Percentiles rank a stretch among this genome's conserved stretches.
Evolutionary conservation across 768 basidiomycete genomes (phyloP).

Genomic region (Suillus ampliporus): DNA sequence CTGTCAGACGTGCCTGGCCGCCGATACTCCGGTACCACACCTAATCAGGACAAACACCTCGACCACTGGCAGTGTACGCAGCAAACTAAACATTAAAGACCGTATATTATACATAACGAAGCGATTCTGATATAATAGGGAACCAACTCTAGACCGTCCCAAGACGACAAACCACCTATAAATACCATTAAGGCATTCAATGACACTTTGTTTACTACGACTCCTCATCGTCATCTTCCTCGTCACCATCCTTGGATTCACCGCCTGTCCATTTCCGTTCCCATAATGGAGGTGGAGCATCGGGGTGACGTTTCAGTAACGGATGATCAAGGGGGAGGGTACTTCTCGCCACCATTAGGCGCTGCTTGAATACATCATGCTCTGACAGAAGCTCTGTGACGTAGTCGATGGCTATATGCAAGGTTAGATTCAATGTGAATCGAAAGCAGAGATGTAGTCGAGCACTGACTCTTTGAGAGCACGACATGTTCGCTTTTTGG

Average conservation of each 20-base stretch:
- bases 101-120: conserved; percentile 8
- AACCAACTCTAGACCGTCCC: not conserved
- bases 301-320: conserved; percentile 41
- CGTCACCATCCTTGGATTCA: conserved; percentile 50
- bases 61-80: too few relatives aligned
- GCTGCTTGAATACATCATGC: conserved; percentile 58
- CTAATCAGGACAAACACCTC: not conserved
- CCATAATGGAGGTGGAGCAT: conserved; percentile 60
- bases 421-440: conserved; percentile 13
- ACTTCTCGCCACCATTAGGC: conserved; percentile 64
- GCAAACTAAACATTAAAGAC: not conserved
- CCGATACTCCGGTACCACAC: not conserved
- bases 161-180: not conserved
- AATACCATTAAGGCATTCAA: not conserved
- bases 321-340: conserved; percentile 67
- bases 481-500: conserved; percentile 93
- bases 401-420: conserved; percentile 79
- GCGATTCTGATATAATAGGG: conserved; percentile 3
- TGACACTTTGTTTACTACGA: conserved; percentile 16
- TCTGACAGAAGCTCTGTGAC: conserved; percentile 69
- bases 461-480: conserved; percentile 77
- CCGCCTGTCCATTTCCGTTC: conserved; percentile 88
- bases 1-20: not conserved
- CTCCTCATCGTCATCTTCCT: conserved; percentile 54
- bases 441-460: not conserved